phyloP scores from a whole-genome alignment of 2,329 filamentous ascomycete species.

The Scytalidium lignicola region DNA sequence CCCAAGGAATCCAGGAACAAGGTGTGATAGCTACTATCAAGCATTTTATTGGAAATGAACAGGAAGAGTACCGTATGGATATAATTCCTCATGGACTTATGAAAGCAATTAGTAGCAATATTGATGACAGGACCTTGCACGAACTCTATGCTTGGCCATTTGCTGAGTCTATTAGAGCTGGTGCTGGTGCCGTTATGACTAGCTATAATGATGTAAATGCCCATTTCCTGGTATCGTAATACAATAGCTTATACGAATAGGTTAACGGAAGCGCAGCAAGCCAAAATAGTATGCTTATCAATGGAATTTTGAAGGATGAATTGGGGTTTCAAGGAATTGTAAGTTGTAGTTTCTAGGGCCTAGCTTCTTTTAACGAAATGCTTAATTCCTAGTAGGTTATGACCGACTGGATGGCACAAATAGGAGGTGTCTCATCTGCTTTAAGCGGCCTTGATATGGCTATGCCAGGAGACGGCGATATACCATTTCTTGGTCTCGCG shows the following conservation, averaged over 20 bases:
- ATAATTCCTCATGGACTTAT: conserved; percentile 25
- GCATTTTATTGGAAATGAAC: conserved; percentile 51
- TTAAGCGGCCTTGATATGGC: conserved; percentile 63
- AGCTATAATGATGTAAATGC: conserved; percentile 59
- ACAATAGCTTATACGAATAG: conserved; percentile 25
- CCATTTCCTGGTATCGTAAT: not conserved
- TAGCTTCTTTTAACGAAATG: not conserved
- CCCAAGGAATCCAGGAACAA: conserved; percentile 51
- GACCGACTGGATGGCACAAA: conserved; percentile 64
- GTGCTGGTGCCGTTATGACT: conserved; percentile 78
- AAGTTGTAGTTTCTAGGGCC: not conserved
- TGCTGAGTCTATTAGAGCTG: conserved; percentile 55
- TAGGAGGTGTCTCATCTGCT: conserved; percentile 53
- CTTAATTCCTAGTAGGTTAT: conserved; percentile 44
- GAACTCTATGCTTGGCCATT: conserved; percentile 59
- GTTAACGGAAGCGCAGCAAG: conserved; percentile 63
- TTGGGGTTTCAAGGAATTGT: conserved; percentile 61
- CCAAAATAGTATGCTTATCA: conserved; percentile 64
- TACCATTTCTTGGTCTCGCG: conserved; percentile 46
- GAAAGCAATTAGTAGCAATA: conserved; percentile 37
- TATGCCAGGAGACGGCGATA: conserved; percentile 57
- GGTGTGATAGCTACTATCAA: conserved; percentile 54
- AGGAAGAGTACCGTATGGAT: conserved; percentile 27
- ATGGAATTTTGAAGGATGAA: conserved; percentile 68
- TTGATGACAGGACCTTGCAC: conserved; percentile 56